Evolutionary conservation across 441 rosid species (phyloP), one percentile per base, ranked within the genome.

Genomic region (Hura crepitans): DNA sequence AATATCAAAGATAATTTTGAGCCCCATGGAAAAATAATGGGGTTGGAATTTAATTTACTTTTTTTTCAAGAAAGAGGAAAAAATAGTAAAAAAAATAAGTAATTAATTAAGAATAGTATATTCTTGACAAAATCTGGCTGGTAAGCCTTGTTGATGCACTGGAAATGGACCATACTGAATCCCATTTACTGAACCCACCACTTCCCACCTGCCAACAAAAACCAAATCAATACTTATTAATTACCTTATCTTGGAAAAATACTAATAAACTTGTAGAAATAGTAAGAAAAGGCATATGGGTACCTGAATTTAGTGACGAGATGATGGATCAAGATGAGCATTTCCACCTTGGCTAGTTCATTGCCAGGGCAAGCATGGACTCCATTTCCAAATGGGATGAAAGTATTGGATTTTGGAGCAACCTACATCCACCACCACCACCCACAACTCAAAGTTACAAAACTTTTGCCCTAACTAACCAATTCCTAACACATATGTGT

Each of bases 301-400:
- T 85, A 90, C 99, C 92, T 82, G 83, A 83, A 89, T 59, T 79
- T 86, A 62, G 94, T 86, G 22, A 82, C 73, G 9, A 92, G 79
- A 74, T 92, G 96, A 73, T 94, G 97, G 71, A 90, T 77, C 62
- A 94, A 73, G 62, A 89, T 79, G 58, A 94, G 85, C 58, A 91
- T 84, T 80, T 92, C 90, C 79, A 92, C 75, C 86, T 92, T 95
- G 85, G 99, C 97, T 4, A 95, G 90, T 66, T 90, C 93, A 51
- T 84, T 92, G 35, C 99, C 99, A 1, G 99, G 97, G 78, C 99
- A 95, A 43, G 97, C 80, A 55, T 95, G 99, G 3, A 81, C 91
- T 27, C 99, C 99, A 51, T 72, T 85, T 69, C 99, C 97, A 72
- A 95, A 95, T 20, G 99, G 97, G 87, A 92, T 80, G 77, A 85